A percentile compares a stretch with the other conserved stretches of the same genome.
Conservation (phyloP, 2,329 filamentous ascomycete genomes). For the Moelleriella libera region DNA sequence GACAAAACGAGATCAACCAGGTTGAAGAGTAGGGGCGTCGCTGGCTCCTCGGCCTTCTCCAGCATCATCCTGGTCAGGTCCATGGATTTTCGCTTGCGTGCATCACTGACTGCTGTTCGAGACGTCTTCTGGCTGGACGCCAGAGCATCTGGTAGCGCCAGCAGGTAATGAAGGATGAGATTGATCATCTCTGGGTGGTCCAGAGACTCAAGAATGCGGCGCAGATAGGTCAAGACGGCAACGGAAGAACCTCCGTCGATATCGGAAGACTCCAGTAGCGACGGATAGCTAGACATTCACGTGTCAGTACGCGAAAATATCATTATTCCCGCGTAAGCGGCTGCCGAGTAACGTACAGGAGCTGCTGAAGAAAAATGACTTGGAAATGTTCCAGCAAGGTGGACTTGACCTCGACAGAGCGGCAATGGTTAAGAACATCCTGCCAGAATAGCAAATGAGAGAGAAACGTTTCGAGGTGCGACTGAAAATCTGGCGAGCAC, state of each 20-base stretch:
- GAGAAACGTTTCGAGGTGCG: constrained; percentile 84
- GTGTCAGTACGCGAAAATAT: background rate
- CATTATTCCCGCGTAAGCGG: too few relatives aligned
- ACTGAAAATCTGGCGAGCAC: constrained; percentile 60
- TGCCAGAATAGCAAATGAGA: constrained; percentile 97
- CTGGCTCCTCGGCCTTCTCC: constrained; percentile 55
- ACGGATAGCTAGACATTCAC: constrained; percentile 60
- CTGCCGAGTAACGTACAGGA: constrained; percentile 49
- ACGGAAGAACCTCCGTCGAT: constrained; percentile 94
- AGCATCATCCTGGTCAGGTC: constrained; percentile 72
- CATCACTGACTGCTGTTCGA: constrained; percentile 46
- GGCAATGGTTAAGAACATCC: constrained; percentile 91
- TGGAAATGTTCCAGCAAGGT: constrained; percentile 95
- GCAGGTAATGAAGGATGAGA: constrained; percentile 80
- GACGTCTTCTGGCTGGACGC: constrained; percentile 18
- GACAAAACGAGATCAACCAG: constrained; percentile 81
- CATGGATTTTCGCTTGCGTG: constrained; percentile 76
- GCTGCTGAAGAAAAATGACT: constrained; percentile 85
- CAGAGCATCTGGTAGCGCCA: constrained; percentile 56
- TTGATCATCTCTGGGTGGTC: constrained; percentile 92
- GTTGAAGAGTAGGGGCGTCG: constrained; percentile 81
- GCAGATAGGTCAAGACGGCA: constrained; percentile 85
- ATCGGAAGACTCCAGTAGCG: constrained; percentile 89
- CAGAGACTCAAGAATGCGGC: constrained; percentile 77
- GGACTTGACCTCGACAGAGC: constrained; percentile 79